These are phyloP conservation scores for Penicillium atrosanguineum DNA, from an alignment of 495 filamentous ascomycete species.

Conservation along the genomic window DNA sequence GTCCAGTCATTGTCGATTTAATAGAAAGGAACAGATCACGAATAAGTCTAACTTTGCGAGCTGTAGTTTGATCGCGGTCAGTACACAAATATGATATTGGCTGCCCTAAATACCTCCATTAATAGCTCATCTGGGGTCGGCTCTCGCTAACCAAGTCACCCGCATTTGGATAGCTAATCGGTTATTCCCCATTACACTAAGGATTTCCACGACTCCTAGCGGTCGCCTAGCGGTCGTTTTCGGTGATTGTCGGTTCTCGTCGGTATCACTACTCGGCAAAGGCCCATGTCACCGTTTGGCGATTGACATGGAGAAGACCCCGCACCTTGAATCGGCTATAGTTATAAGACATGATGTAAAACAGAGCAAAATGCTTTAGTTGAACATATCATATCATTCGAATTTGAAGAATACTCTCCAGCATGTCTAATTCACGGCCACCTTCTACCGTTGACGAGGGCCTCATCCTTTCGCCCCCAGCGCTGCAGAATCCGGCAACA, in stretches of 20 bases:
- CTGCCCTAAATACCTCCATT: neutral
- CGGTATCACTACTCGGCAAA: constrained; percentile 18
- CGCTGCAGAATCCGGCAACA: constrained; percentile 13
- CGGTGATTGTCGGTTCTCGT: constrained; percentile 19
- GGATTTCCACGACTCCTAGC: neutral
- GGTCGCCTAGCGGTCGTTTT: no score
- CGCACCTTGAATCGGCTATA: constrained; percentile 2
- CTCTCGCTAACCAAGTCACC: neutral
- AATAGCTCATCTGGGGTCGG: constrained; percentile 3
- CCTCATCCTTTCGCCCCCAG: constrained; percentile 13
- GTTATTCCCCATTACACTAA: neutral
- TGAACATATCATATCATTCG: neutral
- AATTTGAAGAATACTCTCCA: neutral
- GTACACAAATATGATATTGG: neutral
- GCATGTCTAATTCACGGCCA: neutral
- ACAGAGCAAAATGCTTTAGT: neutral
- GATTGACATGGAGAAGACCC: constrained; percentile 1
- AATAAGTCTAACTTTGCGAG: no score
- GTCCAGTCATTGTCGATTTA: neutral
- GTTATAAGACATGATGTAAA: neutral
- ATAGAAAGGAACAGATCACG: no score
- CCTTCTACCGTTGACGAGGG: constrained; percentile 14
- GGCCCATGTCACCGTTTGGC: constrained; percentile 1
- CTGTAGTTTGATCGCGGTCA: no score
- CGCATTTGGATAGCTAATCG: neutral